These are phyloP conservation scores for Collybia mongolica DNA, from an alignment of 768 basidiomycete species.

Conservation along the genomic window DNA sequence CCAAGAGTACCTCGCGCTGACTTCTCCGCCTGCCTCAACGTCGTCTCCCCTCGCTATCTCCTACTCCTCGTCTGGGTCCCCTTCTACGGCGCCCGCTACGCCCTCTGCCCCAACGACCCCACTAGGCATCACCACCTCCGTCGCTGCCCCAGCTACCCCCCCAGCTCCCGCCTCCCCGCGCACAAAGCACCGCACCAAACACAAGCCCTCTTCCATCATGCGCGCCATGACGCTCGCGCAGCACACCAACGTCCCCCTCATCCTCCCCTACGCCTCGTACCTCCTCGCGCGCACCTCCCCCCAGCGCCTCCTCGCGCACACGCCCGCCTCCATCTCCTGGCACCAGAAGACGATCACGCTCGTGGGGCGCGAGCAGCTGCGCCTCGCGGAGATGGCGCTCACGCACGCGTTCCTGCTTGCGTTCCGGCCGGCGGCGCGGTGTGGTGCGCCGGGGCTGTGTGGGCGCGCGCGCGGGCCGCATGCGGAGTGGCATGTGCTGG, in stretches of 20 bases:
- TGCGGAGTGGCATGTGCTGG: slow-evolving; percentile 43
- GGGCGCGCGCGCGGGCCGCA: slow-evolving; percentile 34
- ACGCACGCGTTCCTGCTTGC: slow-evolving; percentile 41
- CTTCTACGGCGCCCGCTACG: background rate
- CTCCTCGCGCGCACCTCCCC: slow-evolving; percentile 41
- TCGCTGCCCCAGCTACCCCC: background rate
- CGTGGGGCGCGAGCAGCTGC: slow-evolving; percentile 39
- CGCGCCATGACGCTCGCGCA: slow-evolving; percentile 43
- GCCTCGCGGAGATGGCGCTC: slow-evolving; percentile 38
- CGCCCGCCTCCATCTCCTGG: slow-evolving; percentile 36
- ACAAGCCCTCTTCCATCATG: slow-evolving; percentile 34
- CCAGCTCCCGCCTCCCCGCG: background rate
- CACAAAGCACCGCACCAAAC: slow-evolving; percentile 6
- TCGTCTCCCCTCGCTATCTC: slow-evolving; percentile 5
- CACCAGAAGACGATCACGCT: slow-evolving; percentile 36
- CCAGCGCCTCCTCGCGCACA: slow-evolving; percentile 34
- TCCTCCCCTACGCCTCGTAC: slow-evolving; percentile 51
- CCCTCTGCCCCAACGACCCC: background rate
- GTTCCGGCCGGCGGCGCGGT: slow-evolving; percentile 31
- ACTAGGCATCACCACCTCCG: background rate
- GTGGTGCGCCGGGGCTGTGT: slow-evolving; percentile 27
- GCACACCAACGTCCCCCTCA: slow-evolving; percentile 32
- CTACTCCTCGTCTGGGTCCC: background rate
- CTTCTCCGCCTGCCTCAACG: too few relatives aligned
- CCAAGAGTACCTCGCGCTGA: slow-evolving; percentile 32